phyloP scores from a whole-genome alignment of 352 stramenopile species.

The Aphanomyces invadans region DNA sequence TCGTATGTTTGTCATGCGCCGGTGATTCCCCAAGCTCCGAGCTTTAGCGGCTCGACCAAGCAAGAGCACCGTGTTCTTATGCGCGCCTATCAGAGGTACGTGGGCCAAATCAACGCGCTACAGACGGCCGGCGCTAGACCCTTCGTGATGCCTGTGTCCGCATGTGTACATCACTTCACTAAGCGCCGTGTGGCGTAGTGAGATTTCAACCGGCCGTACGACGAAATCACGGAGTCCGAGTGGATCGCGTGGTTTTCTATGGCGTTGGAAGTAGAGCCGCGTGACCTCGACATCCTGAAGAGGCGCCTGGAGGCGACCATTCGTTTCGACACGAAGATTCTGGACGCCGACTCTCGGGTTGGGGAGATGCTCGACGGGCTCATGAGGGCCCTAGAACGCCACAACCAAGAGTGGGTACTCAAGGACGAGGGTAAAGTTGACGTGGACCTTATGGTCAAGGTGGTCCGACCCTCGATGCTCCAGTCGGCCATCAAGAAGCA shows the following conservation, averaged over 20 bases:
- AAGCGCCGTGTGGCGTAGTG: conserved; percentile 10
- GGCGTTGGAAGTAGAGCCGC: background rate
- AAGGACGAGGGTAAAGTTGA: conserved; percentile 3
- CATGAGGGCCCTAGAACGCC: background rate
- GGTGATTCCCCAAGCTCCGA: background rate
- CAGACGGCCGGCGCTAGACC: conserved; percentile 5
- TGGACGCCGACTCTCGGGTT: conserved; percentile 8
- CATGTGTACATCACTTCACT: conserved; percentile 7
- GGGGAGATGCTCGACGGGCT: conserved; percentile 12
- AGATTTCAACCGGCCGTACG: background rate
- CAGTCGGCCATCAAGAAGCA: conserved; percentile 5
- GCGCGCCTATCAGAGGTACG: conserved; percentile 10
- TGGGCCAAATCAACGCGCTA: conserved; percentile 14
- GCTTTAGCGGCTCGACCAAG: conserved; percentile 6
- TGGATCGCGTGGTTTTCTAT: conserved; percentile 10
- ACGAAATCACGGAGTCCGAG: conserved; percentile 8
- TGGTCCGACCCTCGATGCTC: background rate
- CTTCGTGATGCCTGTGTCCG: conserved; percentile 6
- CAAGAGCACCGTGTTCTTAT: conserved; percentile 12
- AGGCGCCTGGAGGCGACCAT: conserved; percentile 5
- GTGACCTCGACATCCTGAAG: background rate
- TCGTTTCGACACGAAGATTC: conserved; percentile 11
- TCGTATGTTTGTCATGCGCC: background rate
- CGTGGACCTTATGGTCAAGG: background rate
- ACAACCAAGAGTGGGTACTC: conserved; percentile 13